Evolutionary conservation across 2,329 filamentous ascomycete species (phyloP), one percentile per base, ranked within the genome.

Genomic region (Clonostachys byssicola): DNA sequence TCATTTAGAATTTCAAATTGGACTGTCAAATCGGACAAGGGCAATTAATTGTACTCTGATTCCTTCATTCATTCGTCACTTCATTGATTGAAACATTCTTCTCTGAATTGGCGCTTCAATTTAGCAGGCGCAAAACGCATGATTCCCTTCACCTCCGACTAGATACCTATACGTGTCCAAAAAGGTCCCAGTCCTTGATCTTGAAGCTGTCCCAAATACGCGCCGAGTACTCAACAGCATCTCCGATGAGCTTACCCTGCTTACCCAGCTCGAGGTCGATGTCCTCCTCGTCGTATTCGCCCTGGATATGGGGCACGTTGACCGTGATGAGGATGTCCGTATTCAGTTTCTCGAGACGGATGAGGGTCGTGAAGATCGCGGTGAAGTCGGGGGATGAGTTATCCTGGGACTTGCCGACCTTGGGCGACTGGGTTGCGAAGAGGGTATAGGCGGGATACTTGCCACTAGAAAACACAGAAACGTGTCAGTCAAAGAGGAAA

Each of bases 321-420:
- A 96, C 81, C 39, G 88, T 88, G 52, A 96, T 82, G 42, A 96
- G 72, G 38, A 97, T 71, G 66, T 97, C 92, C 2, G 92, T 92
- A 48, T 74, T 75, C 61, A 91, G 77, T 57, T 80, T 77, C 65
- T 85, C 85, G 42, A 97, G 74, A 14, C 92, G 78, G 48, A 96
- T 70, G 39, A 96, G 73, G 14, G 89, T 81, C 54, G 95, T 75
- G 54, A 92, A 81, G 50, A 94, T 85, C 40, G 81, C 88, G 8
- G 88, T 89, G 64, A 88, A 88, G 60, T 84, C 78, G 42, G 70
- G 78, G 18, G 67, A 71, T 54, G 71, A 61, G 51, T 62, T 54
- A 46, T 61, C 64, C 43, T 57, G 59, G 40, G 61, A 54, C 48
- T 64, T 60, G 46, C 63, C 61, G 45, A 61, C 58, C 47, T 51